A percentile compares a stretch with the other conserved stretches of the same genome.
Conservation (phyloP, 2,329 filamentous ascomycete genomes). For the Aspergillus costaricaensis region DNA sequence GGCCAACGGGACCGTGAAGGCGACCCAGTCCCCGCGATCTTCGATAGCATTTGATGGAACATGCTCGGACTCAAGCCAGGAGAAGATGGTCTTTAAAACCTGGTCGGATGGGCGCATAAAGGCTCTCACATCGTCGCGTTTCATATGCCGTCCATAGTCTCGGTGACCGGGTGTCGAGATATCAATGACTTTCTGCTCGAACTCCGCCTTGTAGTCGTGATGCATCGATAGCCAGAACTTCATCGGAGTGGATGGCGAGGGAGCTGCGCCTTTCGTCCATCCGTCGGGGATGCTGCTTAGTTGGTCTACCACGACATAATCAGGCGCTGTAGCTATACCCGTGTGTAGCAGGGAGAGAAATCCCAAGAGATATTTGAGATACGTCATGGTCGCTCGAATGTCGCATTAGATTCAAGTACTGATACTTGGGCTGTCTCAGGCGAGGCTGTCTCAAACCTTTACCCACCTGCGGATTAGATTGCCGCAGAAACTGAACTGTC, state of each 20-base stretch:
- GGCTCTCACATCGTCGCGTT: slow-evolving; percentile 59
- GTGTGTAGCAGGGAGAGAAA: slow-evolving; percentile 14
- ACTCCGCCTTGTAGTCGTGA: slow-evolving; percentile 51
- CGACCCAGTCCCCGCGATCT: slow-evolving; percentile 62
- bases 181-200: slow-evolving; percentile 62
- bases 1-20: slow-evolving; percentile 46
- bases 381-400: slow-evolving; percentile 9
- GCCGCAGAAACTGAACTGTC: not conserved
- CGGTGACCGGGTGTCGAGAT: slow-evolving; percentile 62
- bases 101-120: slow-evolving; percentile 55
- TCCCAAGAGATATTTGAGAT: slow-evolving; percentile 7
- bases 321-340: not conserved
- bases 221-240: slow-evolving; percentile 53
- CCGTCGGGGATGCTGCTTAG: slow-evolving; percentile 33
- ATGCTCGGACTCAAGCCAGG: slow-evolving; percentile 58
- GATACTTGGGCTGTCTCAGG: not conserved
- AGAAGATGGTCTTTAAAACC: slow-evolving; percentile 52
- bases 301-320: slow-evolving; percentile 32
- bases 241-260: slow-evolving; percentile 43
- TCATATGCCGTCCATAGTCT: slow-evolving; percentile 64
- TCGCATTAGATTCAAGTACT: not conserved
- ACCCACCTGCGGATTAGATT: not conserved
- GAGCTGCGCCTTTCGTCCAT: slow-evolving; percentile 33
- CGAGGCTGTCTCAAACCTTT: not conserved
- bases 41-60: slow-evolving; percentile 51